Conservation (phyloP, 305 asterid species). For the Fraxinus nigra region DNA sequence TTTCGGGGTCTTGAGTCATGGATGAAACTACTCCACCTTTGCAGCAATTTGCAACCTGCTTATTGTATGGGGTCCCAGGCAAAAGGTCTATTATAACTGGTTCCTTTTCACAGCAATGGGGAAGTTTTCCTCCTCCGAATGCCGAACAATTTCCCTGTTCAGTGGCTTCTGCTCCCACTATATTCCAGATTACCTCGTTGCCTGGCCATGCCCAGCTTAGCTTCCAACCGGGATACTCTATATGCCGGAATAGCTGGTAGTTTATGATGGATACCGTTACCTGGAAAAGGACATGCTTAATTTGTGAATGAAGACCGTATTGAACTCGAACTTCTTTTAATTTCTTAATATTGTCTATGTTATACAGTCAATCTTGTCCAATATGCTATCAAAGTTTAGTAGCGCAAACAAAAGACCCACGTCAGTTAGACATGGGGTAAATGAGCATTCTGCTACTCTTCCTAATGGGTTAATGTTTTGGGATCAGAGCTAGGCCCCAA, state of each 20-base stretch:
- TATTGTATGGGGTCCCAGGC: slow-evolving; percentile 57
- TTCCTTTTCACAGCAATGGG: slow-evolving; percentile 68
- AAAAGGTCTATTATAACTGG: slow-evolving; percentile 70
- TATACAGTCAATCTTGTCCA: not conserved
- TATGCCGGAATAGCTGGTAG: slow-evolving; percentile 72
- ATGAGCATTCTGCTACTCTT: not conserved
- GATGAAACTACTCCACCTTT: slow-evolving; percentile 70
- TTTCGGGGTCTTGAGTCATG: slow-evolving; percentile 45
- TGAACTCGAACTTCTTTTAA: not conserved
- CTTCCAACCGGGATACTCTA: slow-evolving; percentile 76
- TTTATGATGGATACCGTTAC: slow-evolving; percentile 52
- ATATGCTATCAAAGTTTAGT: not conserved
- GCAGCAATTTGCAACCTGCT: slow-evolving; percentile 66
- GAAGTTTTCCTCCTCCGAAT: slow-evolving; percentile 36
- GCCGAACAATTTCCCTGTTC: slow-evolving; percentile 82
- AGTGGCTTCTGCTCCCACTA: slow-evolving; percentile 65
- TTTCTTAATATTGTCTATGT: not conserved
- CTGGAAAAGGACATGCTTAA: slow-evolving; percentile 25
- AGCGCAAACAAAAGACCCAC: not conserved
- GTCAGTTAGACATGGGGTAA: not conserved
- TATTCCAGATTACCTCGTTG: slow-evolving; percentile 62
- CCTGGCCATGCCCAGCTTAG: slow-evolving; percentile 68
- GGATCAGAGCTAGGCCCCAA: not conserved
- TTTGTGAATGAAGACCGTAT: not conserved
- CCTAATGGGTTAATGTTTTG: not conserved